Evolutionary conservation across 768 basidiomycete species (phyloP), one percentile per base, ranked within the genome.

Genomic region (Tricholoma flavovirens): DNA sequence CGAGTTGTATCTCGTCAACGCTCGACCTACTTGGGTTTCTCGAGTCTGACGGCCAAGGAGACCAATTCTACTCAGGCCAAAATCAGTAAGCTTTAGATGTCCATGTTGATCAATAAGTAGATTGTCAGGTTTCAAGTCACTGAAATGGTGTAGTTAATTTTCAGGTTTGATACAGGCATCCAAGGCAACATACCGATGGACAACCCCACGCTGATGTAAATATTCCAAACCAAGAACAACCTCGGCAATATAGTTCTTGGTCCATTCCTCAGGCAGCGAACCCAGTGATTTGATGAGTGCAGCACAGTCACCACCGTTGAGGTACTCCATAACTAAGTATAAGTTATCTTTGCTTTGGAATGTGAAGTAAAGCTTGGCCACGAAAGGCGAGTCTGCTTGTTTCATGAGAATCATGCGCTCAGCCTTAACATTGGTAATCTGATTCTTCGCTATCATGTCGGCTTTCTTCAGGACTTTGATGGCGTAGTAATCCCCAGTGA

Each of bases 401-500:
- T 94, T 94, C 97, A 99, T 99, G 62, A 99, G 81, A 65, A 99
- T 99, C 87, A 97, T 98, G 56, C 97, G 83, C 75, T 99, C 97
- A 1, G 97, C 97, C 74, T 98, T 98, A 71, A 99, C 97, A 68
- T 98, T 99, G 49, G 97, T 98, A 69, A 99, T 96, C 72, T 99
- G 97, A 76, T 99, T 99, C 82, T 99, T 99, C 38, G 97, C 92
- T 69, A 99, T 98, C 97, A 99, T 99, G 73, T 99, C 97, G n/a
- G 94, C 93, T 77, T 99, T 99, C 77, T 96, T 98, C 68, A 99
- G 74, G n/a, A 98, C 95, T 73, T 99, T 99, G 83, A 99, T 96
- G 24, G 97, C 97, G 73, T 88, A 99, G 72, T 98, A 98, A 72
- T 98, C 97, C 52, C 97, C 97, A 2, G 97, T 99, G 5, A 82